Percentiles rank a stretch among this genome's conserved stretches.
Evolutionary conservation across 2,329 filamentous ascomycete species (phyloP).

Genomic region (Bipolaris sorokiniana): DNA sequence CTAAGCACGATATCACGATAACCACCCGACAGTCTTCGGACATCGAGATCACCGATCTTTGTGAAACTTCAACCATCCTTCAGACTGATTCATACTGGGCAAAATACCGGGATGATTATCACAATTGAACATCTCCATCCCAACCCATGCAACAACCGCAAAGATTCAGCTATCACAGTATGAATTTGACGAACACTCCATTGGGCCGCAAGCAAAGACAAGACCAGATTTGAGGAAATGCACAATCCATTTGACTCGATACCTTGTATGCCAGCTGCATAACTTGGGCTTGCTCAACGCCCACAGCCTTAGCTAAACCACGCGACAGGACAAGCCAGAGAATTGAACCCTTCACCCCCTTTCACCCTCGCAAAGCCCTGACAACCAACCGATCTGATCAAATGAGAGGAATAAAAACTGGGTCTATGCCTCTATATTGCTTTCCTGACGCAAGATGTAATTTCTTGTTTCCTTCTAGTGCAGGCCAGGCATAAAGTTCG

Average conservation of each 20-base stretch:
- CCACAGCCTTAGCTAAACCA: background rate
- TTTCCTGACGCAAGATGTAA: background rate
- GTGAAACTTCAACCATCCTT: background rate
- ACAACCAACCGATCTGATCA: background rate
- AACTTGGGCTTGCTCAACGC: background rate
- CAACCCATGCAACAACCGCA: background rate
- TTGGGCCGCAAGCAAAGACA: background rate
- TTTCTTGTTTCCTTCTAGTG: constrained; percentile 3
- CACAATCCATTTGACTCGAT: background rate
- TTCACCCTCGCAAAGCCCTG: background rate
- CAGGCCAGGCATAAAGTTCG: background rate
- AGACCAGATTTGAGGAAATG: background rate
- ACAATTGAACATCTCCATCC: background rate
- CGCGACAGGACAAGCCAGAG: background rate
- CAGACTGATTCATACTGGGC: background rate
- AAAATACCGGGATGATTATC: background rate
- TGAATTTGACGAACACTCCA: background rate
- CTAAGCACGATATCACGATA: background rate
- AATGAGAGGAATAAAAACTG: background rate
- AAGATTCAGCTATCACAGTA: no score
- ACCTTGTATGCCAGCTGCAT: background rate
- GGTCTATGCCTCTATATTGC: background rate
- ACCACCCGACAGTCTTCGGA: background rate
- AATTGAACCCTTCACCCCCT: constrained; percentile 1
- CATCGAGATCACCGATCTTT: background rate